phyloP scores from a whole-genome alignment of 495 filamentous ascomycete species.

The Terfezia boudieri region DNA sequence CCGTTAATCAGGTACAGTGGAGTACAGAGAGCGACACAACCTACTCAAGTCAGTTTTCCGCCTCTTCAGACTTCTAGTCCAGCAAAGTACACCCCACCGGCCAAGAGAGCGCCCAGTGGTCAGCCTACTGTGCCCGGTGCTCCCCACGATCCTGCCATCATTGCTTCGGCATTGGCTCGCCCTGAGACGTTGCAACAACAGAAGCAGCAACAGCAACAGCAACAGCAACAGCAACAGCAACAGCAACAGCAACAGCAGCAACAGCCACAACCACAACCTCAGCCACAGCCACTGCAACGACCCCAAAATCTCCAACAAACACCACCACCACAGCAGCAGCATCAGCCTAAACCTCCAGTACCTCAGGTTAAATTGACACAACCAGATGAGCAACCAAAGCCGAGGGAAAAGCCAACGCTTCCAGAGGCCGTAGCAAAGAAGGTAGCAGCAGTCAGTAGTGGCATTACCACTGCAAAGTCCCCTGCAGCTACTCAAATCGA shows the following conservation, averaged over 20 bases:
- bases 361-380: neutral
- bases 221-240: slow-evolving; percentile 1
- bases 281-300: slow-evolving; percentile 12
- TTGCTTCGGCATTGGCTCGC: slow-evolving; percentile 44
- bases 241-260: slow-evolving; percentile 6
- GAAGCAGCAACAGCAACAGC: slow-evolving; percentile 5
- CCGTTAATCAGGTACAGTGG: slow-evolving; percentile 52
- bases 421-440: slow-evolving; percentile 15
- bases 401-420: slow-evolving; percentile 11
- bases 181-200: slow-evolving; percentile 26
- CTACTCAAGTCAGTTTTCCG: slow-evolving; percentile 8
- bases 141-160: slow-evolving; percentile 62
- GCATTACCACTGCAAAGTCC: neutral
- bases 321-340: slow-evolving; percentile 16
- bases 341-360: neutral
- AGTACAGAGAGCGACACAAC: slow-evolving; percentile 38
- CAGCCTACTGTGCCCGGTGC: slow-evolving; percentile 48
- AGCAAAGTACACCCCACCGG: slow-evolving; percentile 79
- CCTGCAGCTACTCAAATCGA: slow-evolving; percentile 5
- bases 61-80: slow-evolving; percentile 25
- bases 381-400: slow-evolving; percentile 10
- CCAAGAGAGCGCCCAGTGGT: slow-evolving; percentile 51
- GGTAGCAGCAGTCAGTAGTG: neutral
- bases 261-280: slow-evolving; percentile 17
- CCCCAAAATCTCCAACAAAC: slow-evolving; percentile 5